Conservation (phyloP, 345 rosid genomes). For the Aquilaria malaccensis region DNA sequence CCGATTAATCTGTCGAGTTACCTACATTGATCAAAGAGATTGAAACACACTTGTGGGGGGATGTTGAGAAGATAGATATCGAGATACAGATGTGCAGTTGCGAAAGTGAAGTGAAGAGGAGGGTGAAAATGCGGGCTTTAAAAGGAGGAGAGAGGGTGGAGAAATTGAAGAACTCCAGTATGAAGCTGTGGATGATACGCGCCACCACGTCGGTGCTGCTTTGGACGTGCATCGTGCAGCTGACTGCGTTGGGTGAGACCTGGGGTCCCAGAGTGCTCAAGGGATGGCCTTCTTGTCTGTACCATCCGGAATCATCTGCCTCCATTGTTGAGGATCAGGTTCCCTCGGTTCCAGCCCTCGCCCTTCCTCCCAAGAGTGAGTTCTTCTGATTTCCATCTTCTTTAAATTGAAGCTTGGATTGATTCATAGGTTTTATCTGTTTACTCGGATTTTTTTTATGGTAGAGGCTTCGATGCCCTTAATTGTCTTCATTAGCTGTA, state of each 20-base stretch:
- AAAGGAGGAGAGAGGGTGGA: slow-evolving; percentile 37
- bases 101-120: slow-evolving; percentile 32
- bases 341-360: slow-evolving; percentile 33
- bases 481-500: no score
- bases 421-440: neutral
- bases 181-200: slow-evolving; percentile 86
- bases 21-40: slow-evolving; percentile 25
- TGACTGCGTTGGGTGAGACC: slow-evolving; percentile 79
- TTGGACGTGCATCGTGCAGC: slow-evolving; percentile 93
- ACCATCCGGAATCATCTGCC: slow-evolving; percentile 29
- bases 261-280: slow-evolving; percentile 88
- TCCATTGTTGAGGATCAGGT: slow-evolving; percentile 32
- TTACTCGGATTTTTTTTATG: neutral
- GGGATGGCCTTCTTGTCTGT: slow-evolving; percentile 84
- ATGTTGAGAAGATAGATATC: slow-evolving; percentile 4
- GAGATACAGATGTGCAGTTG: slow-evolving; percentile 35
- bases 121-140: slow-evolving; percentile 38
- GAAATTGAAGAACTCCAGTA: slow-evolving; percentile 53
- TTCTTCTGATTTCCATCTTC: neutral
- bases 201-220: slow-evolving; percentile 82
- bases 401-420: neutral
- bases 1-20: slow-evolving; percentile 1
- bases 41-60: neutral
- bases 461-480: no score
- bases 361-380: slow-evolving; percentile 83